Evolutionary conservation across 148 eudicot species (phyloP), one percentile per base, ranked within the genome.

Genomic region (Bassia scoparia): DNA sequence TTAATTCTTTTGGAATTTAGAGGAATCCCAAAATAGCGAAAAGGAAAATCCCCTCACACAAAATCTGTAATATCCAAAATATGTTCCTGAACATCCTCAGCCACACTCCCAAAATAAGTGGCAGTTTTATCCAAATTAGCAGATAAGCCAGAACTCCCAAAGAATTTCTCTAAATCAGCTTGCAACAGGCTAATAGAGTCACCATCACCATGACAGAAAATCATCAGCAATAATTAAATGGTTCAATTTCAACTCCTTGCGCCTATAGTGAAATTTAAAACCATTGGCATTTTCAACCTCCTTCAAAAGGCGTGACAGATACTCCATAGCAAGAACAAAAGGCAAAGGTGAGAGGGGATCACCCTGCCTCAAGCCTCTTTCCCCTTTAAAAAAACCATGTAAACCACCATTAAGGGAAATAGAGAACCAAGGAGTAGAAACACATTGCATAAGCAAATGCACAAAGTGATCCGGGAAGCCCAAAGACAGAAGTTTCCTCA

Each of bases 141-240:
- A 1, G 23, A 1, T 13, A 55, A 10, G 1, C 60, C 60, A 4
- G 30, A 55, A 23, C 29, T 5, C 8, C 14, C 23, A 8, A 2
- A 6, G 11, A 23, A 55, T n/a, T 12, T 10, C 12, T 2, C 7
- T 1, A 55, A 24, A 24, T 27, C 31, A 2, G 21, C 24, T 13
- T 6, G 0, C 4, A 41, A 1, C 0, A 67, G 27, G 1, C 5
- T 8, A 2, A 26, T 13, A 14, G 37, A 44, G 8, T 0, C 3
- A 37, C 2, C 17, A 13, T 26, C 54, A 0, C 70, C 54, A 5
- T 44, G 11, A 24, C 33, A 24, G 30, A 67, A 67, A 23, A 27
- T 67, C 34, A 67, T 44, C 70, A 37, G 55, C 54, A 67, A 67
- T 43, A 8, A 43, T 2, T 15, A 67, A 7, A 44, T 67, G 70